Conservation (phyloP, 345 rosid genomes). For the Bruguiera parviflora region DNA sequence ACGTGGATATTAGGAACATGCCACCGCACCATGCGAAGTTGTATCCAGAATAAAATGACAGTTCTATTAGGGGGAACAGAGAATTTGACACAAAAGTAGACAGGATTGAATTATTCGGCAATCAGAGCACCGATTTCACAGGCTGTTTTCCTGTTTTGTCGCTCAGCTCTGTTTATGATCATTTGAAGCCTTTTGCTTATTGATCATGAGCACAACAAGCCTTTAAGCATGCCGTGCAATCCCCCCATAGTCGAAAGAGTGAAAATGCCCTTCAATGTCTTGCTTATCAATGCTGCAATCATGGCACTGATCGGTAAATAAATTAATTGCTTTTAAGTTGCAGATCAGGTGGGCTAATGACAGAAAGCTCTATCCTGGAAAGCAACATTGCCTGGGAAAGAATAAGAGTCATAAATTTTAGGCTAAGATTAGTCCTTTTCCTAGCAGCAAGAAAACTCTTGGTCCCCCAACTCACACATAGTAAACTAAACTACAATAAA, state of each 20-base stretch:
- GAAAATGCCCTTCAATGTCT: neutral
- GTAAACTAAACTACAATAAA: neutral
- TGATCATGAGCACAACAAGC: neutral
- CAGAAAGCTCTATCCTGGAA: neutral
- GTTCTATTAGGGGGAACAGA: too few relatives aligned
- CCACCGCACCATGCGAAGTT: too few relatives aligned
- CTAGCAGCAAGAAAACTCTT: neutral
- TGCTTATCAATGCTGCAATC: conserved; percentile 1
- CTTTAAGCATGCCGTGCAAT: neutral
- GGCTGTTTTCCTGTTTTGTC: too few relatives aligned
- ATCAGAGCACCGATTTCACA: too few relatives aligned
- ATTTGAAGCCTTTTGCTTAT: too few relatives aligned
- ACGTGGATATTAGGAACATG: neutral
- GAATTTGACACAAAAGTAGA: too few relatives aligned
- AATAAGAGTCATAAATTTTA: neutral
- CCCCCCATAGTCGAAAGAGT: neutral
- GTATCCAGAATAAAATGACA: too few relatives aligned
- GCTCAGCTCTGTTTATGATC: too few relatives aligned
- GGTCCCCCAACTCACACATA: neutral
- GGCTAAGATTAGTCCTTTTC: neutral
- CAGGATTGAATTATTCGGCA: too few relatives aligned
- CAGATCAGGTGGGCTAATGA: neutral
- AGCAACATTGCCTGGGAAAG: neutral
- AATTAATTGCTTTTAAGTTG: neutral
- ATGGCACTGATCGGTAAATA: neutral